Evolutionary conservation across 192 early-diverging fungal genomes (phyloP).

Genomic region (Powellomyces hirtus): DNA sequence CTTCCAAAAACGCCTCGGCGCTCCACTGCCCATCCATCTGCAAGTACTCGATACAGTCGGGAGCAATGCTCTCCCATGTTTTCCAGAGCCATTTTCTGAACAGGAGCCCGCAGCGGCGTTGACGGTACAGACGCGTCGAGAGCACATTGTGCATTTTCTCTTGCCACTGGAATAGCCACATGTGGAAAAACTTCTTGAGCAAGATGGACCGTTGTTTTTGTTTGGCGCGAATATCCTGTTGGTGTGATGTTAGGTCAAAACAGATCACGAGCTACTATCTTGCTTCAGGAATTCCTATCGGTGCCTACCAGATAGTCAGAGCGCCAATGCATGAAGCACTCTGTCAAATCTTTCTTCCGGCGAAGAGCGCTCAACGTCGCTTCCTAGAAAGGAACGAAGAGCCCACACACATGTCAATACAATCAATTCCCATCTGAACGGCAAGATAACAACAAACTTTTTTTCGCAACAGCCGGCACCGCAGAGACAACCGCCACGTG

Average conservation of each 20-base stretch:
- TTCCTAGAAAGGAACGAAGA: background rate
- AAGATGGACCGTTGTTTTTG: background rate
- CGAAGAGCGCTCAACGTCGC: background rate
- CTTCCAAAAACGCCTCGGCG: background rate
- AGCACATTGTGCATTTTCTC: background rate
- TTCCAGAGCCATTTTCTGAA: slow-evolving; percentile 10
- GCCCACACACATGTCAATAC: too few relatives aligned
- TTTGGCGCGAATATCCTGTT: slow-evolving; percentile 4
- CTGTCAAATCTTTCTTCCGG: background rate
- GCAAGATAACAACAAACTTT: background rate
- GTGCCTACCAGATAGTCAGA: background rate
- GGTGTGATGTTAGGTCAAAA: too few relatives aligned
- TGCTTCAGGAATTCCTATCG: too few relatives aligned
- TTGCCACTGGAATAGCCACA: background rate
- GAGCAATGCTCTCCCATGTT: slow-evolving; percentile 5
- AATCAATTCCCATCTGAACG: too few relatives aligned
- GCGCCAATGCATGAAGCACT: background rate
- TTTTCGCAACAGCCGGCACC: background rate
- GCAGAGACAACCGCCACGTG: slow-evolving; percentile 2
- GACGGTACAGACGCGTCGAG: background rate
- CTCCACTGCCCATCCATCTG: background rate
- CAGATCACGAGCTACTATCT: too few relatives aligned
- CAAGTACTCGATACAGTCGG: slow-evolving; percentile 1
- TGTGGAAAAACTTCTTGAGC: background rate
- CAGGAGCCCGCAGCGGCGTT: background rate